phyloP scores from a whole-genome alignment of 257 asterid species.

The Ilex asprella region DNA sequence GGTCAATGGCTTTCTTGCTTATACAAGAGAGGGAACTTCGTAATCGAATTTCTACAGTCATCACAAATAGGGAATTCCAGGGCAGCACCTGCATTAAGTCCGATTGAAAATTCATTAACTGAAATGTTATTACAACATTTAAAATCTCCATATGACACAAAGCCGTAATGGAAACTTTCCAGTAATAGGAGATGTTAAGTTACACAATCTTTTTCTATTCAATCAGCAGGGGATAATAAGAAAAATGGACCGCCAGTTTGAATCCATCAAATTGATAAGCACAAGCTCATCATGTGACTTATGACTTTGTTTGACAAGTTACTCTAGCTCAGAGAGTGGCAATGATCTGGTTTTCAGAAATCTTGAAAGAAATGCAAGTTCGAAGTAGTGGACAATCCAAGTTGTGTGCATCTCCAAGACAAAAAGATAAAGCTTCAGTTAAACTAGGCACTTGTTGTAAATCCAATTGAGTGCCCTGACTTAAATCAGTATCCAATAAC shows the following conservation, averaged over 20 bases:
- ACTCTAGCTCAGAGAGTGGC: too few species aligned
- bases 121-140: background rate
- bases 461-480: too few species aligned
- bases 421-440: too few species aligned
- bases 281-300: too few species aligned
- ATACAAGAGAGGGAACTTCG: slow-evolving; percentile 7
- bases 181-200: background rate
- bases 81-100: slow-evolving; percentile 14
- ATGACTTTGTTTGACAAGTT: too few species aligned
- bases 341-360: too few species aligned
- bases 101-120: background rate
- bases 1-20: slow-evolving; percentile 2
- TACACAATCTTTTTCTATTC: background rate
- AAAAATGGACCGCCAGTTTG: background rate
- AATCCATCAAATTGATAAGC: too few species aligned
- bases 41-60: slow-evolving; percentile 7
- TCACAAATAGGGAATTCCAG: slow-evolving; percentile 13
- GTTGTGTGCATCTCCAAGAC: too few species aligned
- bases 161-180: background rate
- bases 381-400: too few species aligned
- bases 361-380: too few species aligned
- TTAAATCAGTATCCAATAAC: too few species aligned
- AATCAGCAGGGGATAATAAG: background rate
- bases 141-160: background rate
- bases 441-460: too few species aligned